Base-by-base conservation (phyloP, 768 basidiomycete species). In the Collybia mongolica region DNA sequence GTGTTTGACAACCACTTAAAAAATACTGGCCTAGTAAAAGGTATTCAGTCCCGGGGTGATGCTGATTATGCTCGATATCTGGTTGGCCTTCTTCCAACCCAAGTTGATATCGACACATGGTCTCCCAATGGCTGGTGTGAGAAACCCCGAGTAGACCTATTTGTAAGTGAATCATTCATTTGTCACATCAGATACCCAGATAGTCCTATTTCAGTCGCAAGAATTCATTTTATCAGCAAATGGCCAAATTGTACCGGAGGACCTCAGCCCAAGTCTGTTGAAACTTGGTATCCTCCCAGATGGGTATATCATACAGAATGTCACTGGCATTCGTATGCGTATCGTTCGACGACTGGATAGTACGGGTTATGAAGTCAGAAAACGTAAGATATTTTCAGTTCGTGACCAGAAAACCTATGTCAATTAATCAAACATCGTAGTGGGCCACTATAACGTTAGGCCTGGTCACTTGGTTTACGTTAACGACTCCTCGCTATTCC, bases 311-410 rank as follows among this genome's bases (percentile, higher is more conserved):
- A 67, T 96, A 24, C 77, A 85, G 45, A 87, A 93, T 60, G 73
- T 93, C 7, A 79, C 86, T 2, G 93, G 93, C 5, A 77, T 97
- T 41, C 80, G 90, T 32, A 78, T 84, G 1, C 84, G 84, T 53
- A 84, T 95, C 17, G 84, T 90, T 19, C 86, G 81, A 60, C 77
- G 92, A 22, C 64, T 93, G 46, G 93, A 95, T 58, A 86, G 86
- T 11, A 84, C 76, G 57, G 93, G 93, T 6, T 96, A 93, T 58
- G 90, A 96, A 58, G 77, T 98, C 46, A 79, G 87, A 28, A 90
- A 83, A 72, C 71, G 94, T 94, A 58, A 61, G 87, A 65, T 17
- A 32, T 37, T 41, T 49, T 7, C 32, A 53, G 9, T 39, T 44
- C 32, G 2, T 24, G 28, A 43, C 20, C 22, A 37, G 11, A 18